Conservation (phyloP, 257 asterid genomes). For the Solanum phureja region DNA sequence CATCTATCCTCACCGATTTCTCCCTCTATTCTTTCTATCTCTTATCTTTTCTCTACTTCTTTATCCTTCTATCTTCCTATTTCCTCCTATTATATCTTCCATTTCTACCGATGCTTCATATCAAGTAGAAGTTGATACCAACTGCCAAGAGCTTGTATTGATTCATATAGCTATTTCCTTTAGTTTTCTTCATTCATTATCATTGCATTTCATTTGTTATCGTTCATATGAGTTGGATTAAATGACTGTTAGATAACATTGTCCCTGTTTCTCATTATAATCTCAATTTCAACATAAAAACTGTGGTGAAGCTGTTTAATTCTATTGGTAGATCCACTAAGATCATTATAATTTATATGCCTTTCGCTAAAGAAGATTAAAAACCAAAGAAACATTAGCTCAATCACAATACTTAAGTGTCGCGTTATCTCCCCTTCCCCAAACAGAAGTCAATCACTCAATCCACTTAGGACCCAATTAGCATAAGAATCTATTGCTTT, state of each 20-base stretch:
- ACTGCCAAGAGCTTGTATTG: neutral
- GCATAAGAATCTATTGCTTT: neutral
- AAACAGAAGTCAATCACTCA: neutral
- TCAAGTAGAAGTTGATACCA: neutral
- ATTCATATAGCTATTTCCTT: neutral
- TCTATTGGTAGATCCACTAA: neutral
- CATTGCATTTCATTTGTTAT: neutral
- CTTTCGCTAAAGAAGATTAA: neutral
- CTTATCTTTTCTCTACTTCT: neutral
- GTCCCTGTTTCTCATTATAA: neutral
- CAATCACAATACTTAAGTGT: neutral
- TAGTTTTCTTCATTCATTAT: neutral
- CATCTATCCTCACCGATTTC: neutral
- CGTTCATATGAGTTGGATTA: neutral
- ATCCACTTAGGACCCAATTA: neutral
- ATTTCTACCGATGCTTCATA: neutral
- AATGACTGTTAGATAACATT: neutral
- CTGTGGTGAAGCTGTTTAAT: neutral
- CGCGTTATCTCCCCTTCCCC: neutral
- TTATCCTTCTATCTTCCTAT: neutral
- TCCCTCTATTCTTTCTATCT: neutral
- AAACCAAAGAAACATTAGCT: neutral
- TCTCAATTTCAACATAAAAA: neutral
- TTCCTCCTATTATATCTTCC: neutral
- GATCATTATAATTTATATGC: neutral